Evolutionary conservation across 352 stramenopile genomes (phyloP).

Genomic region (Phytophthora cactorum): DNA sequence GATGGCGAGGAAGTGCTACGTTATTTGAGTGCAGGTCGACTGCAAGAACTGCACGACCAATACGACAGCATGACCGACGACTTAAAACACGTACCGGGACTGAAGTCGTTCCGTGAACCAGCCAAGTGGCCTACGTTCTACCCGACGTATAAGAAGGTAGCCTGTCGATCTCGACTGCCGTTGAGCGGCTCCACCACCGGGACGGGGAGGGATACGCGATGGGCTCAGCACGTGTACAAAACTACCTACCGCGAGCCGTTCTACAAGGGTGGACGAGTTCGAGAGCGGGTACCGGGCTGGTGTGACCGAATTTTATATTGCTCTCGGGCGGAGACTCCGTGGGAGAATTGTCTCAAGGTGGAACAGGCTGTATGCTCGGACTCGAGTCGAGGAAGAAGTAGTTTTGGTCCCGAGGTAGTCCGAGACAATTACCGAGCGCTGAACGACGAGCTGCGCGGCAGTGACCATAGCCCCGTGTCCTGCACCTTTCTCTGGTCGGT

Average conservation of each 20-base stretch:
- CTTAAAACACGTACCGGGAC: slow-evolving; percentile 39
- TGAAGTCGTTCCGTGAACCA: slow-evolving; percentile 58
- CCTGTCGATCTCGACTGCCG: slow-evolving; percentile 34
- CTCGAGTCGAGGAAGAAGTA: slow-evolving; percentile 19
- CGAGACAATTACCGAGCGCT: slow-evolving; percentile 70
- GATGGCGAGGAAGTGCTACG: slow-evolving; percentile 56
- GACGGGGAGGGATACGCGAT: slow-evolving; percentile 42
- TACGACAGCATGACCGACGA: slow-evolving; percentile 78
- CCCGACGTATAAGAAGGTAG: slow-evolving; percentile 82
- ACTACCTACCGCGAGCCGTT: slow-evolving; percentile 67
- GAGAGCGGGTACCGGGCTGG: slow-evolving; percentile 71
- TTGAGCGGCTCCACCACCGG: slow-evolving; percentile 34
- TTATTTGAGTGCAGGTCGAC: slow-evolving; percentile 43
- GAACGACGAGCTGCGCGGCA: slow-evolving; percentile 64
- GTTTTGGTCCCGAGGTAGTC: slow-evolving; percentile 17
- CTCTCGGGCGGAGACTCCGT: slow-evolving; percentile 28
- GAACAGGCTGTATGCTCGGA: slow-evolving; percentile 46
- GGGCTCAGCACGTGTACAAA: slow-evolving; percentile 63
- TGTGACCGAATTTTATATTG: slow-evolving; percentile 74
- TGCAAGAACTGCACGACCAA: slow-evolving; percentile 66
- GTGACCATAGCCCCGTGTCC: slow-evolving; percentile 70
- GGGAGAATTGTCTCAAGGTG: slow-evolving; percentile 32
- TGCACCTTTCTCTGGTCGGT: slow-evolving; percentile 62
- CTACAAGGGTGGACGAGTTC: slow-evolving; percentile 71
- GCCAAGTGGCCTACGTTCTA: slow-evolving; percentile 75